Percentiles rank a stretch among this genome's conserved stretches.
These are phyloP conservation scores for Clavispora asparagi DNA, from an alignment of 805 yeast genomes.

Conservation along the genomic window DNA sequence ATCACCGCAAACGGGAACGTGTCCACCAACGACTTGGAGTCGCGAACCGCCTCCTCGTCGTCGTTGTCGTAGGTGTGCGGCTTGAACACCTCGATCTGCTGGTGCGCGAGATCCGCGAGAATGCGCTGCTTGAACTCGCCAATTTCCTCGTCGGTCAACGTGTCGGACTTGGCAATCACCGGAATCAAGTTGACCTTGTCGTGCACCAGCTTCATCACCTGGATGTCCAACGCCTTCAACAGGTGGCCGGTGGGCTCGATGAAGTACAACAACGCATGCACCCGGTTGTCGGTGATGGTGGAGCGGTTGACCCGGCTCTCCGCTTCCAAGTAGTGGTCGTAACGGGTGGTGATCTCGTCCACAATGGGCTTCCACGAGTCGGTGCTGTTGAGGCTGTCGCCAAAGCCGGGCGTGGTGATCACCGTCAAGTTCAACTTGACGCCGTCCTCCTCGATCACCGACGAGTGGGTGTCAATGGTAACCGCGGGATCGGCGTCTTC, in stretches of 20 bases:
- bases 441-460: constrained; percentile 78
- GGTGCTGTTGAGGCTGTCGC: constrained; percentile 74
- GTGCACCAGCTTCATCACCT: constrained; percentile 81
- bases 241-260: constrained; percentile 97
- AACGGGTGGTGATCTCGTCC: constrained; percentile 81
- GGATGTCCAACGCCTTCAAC: constrained; percentile 81
- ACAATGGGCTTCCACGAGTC: constrained; percentile 86
- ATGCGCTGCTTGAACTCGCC: constrained; percentile 70
- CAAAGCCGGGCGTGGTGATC: constrained; percentile 91
- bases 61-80: constrained; percentile 77
- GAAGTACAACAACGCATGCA: constrained; percentile 90
- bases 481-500: constrained; percentile 15
- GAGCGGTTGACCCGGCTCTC: constrained; percentile 81
- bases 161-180: constrained; percentile 90
- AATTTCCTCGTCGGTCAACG: constrained; percentile 84
- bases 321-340: constrained; percentile 81
- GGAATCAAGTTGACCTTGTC: constrained; percentile 92
- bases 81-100: constrained; percentile 65
- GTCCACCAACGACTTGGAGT: constrained; percentile 60
- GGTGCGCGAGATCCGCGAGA: constrained; percentile 67
- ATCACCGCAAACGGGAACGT: constrained; percentile 90
- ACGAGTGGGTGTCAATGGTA: constrained; percentile 21
- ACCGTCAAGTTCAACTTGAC: constrained; percentile 81
- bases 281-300: constrained; percentile 68
- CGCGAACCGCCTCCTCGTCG: constrained; percentile 74